Base-by-base conservation (phyloP, 768 basidiomycete species). In the Serendipita sp. region DNA sequence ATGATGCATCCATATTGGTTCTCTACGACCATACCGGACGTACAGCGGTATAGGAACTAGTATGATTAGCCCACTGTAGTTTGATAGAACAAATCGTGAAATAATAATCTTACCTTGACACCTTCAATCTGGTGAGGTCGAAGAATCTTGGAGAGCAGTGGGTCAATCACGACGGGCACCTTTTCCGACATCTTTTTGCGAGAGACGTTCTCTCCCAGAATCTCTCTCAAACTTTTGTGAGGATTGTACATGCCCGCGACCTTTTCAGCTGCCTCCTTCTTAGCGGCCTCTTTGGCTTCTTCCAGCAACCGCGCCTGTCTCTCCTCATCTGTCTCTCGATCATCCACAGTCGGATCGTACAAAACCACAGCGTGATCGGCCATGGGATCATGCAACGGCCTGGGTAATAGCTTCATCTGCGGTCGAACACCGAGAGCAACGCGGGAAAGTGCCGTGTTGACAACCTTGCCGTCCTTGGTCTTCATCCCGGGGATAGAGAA, bases 51-150 rank as follows among this genome's bases (percentile, higher is more conserved):
- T 73, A 99, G 74, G 74, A 99, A 98, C 93, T 99, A 69, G 18
- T 5, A 41, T 8, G 24, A 34, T 7, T 37, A 15, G 2, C 3
- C 18, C 24, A 63, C 64, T 24, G 32, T 34, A 51, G 45, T 54
- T 2, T 65, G 68, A n/a, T 45, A 67, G 53, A 18, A 63, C 16
- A 66, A 63, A 24, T 24, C 24, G 24, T 24, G 10, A 28, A 32
- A 30, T 62, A n/a, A 32, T 37, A 56, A 13, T 70, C 78, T 66
- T 68, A 92, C 93, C 80, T 95, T 95, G 65, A 98, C 94, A 66
- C 95, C 95, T 74, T 98, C 96, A 30, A 99, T 84, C 74, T 99
- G 95, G 85, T 99, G 95, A 18, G 95, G 95, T 51, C 95, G 83
- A 32, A 99, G 80, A 16, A 95, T 89, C 72, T 91, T 95, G 38